A percentile compares a stretch with the other conserved stretches of the same genome.
Conservation (phyloP, 1,139 yeast genomes). For the Sugiyamaella japonica region DNA sequence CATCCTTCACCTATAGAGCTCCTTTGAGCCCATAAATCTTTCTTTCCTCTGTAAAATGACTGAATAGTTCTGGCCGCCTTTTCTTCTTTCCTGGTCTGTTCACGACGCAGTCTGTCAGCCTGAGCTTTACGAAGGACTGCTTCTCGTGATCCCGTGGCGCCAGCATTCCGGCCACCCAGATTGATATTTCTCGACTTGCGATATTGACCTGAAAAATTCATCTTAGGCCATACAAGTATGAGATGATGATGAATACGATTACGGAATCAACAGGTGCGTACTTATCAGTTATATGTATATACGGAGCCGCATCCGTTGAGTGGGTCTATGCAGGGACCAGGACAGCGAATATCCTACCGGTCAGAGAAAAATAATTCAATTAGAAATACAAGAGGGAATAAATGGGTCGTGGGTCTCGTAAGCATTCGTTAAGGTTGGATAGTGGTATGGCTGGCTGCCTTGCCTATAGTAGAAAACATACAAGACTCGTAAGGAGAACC, state of each 20-base stretch:
- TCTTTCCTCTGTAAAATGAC: constrained; percentile 32
- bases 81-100: constrained; percentile 51
- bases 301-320: too few species aligned
- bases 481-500: neutral
- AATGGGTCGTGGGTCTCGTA: constrained; percentile 5
- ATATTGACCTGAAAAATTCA: constrained; percentile 43
- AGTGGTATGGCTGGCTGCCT: neutral
- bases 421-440: constrained; percentile 2
- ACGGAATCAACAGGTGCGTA: too few species aligned
- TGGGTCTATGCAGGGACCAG: constrained; percentile 2
- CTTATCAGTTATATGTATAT: neutral
- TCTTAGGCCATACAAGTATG: constrained; percentile 15
- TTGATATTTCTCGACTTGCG: constrained; percentile 59
- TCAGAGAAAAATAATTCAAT: neutral
- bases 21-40: constrained; percentile 24
- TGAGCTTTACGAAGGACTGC: constrained; percentile 61
- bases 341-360: too few species aligned
- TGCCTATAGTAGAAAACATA: neutral
- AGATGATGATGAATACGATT: neutral
- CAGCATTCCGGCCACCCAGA: constrained; percentile 57
- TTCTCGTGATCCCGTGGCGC: constrained; percentile 27
- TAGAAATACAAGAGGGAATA: neutral
- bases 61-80: constrained; percentile 56
- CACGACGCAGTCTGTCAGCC: constrained; percentile 65
- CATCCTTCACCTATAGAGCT: constrained; percentile 25